Conservation (phyloP, 2,329 filamentous ascomycete genomes). For the Gaeumannomyces tritici region DNA sequence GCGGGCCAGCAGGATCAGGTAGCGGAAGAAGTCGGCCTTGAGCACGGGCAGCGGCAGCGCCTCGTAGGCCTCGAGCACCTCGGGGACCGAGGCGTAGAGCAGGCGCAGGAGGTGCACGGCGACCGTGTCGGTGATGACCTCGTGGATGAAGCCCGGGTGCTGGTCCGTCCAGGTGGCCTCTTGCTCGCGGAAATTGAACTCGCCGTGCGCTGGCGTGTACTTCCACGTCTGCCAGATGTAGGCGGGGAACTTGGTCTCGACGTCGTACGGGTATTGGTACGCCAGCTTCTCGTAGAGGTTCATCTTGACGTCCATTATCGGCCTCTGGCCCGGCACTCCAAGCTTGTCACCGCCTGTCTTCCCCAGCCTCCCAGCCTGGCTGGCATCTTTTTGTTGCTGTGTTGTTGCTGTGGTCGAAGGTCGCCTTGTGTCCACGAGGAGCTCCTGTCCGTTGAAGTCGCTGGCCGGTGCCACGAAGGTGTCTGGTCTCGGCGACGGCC, state of each 20-base stretch:
- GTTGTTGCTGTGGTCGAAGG: slow-evolving; percentile 11
- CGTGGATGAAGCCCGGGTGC: slow-evolving; percentile 88
- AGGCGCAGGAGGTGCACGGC: slow-evolving; percentile 74
- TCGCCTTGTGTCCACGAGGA: slow-evolving; percentile 11
- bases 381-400: neutral
- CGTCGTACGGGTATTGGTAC: slow-evolving; percentile 90
- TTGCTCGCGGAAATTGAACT: slow-evolving; percentile 72
- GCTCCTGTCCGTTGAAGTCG: slow-evolving; percentile 16
- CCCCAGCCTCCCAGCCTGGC: neutral
- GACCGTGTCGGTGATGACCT: slow-evolving; percentile 89
- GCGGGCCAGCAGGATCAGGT: slow-evolving; percentile 54
- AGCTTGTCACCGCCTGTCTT: slow-evolving; percentile 9
- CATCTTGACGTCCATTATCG: slow-evolving; percentile 57
- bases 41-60: slow-evolving; percentile 64
- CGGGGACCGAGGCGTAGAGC: slow-evolving; percentile 74
- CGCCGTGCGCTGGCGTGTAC: slow-evolving; percentile 63
- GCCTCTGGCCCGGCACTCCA: slow-evolving; percentile 37
- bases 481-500: slow-evolving; percentile 29
- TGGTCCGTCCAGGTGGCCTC: slow-evolving; percentile 84
- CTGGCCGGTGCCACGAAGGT: slow-evolving; percentile 18
- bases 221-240: slow-evolving; percentile 99
- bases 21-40: slow-evolving; percentile 73
- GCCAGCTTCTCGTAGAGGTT: slow-evolving; percentile 72
- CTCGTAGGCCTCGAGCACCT: slow-evolving; percentile 68
- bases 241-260: slow-evolving; percentile 80